Percentiles rank a stretch among this genome's conserved stretches.
Evolutionary conservation across 1,284 basidiomycete genomes (phyloP).

Genomic region (Malassezia yamatoensis): DNA sequence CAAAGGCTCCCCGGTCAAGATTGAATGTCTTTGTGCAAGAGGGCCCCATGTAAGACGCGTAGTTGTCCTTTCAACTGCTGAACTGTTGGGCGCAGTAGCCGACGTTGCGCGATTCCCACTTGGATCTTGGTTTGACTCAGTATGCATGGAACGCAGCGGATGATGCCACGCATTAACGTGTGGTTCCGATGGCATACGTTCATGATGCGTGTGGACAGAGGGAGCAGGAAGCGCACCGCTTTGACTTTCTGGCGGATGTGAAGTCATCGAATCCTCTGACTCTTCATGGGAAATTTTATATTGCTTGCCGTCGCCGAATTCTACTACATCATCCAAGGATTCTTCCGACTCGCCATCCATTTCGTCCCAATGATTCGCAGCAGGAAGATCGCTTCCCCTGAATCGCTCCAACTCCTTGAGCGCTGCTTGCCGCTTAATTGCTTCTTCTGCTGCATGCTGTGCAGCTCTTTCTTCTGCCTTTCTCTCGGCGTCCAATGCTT

Average conservation of each 20-base stretch:
- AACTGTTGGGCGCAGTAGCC: conserved; percentile 2
- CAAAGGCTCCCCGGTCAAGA: conserved; percentile 22
- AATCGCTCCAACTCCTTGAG: conserved; percentile 40
- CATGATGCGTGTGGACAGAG: no score
- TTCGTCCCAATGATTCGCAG: conserved; percentile 45
- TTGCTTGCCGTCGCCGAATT: conserved; percentile 45
- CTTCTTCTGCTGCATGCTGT: conserved; percentile 27
- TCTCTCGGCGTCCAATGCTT: conserved; percentile 33
- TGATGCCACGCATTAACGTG: not conserved
- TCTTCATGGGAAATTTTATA: conserved; percentile 38
- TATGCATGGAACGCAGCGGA: not conserved
- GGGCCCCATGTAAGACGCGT: conserved; percentile 30
- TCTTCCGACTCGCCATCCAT: conserved; percentile 41
- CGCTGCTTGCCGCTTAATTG: conserved; percentile 22
- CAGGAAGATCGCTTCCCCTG: conserved; percentile 29
- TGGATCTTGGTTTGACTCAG: not conserved
- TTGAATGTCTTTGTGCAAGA: conserved; percentile 26
- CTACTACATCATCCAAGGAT: conserved; percentile 43
- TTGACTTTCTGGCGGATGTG: conserved; percentile 5
- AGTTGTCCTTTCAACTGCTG: not conserved
- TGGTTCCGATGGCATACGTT: not conserved
- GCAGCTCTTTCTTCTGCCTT: conserved; percentile 37
- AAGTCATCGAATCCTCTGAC: not conserved
- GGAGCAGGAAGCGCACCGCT: not conserved
- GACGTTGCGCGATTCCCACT: conserved; percentile 2